Evolutionary conservation across 768 basidiomycete genomes (phyloP), one percentile per base, ranked within the genome.

Genomic region (Kwoniella botswanensis): DNA sequence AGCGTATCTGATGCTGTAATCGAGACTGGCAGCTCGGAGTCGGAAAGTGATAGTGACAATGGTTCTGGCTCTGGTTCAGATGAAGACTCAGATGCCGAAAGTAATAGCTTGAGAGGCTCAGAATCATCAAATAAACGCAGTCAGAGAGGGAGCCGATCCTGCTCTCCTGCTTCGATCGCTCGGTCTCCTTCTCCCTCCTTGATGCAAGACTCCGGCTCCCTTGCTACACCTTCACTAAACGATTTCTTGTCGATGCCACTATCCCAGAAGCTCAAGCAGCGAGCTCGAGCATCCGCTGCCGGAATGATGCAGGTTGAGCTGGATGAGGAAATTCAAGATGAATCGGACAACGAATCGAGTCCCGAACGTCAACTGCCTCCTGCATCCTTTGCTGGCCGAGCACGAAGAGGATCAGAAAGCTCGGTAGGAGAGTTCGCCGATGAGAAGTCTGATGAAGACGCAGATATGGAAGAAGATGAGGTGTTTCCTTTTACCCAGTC

Each of bases 1-100:
- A 77, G 76, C 55, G 76, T 72, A n/a, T 77, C 76, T 18, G 76
- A 77, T 58, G 76, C 76, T 6, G 55, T 75, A 41, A 77, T 77
- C 42, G 76, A 77, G 61, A 77, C 76, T 4, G 73, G 65, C 10
- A 61, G 62, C 35, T 77, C 76, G 13, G 73, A 35, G 17, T 77
- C 76, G 10, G 76, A 77, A 41, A 71, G 69, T 17, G 65, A 69
- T 17, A 65, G 61, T 24, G 67, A 71, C 5, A 68, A 72, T 5
- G 68, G 62, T 26, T 46, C 63, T 41, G 71, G 46, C 9, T 63
- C 64, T 11, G 65, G 42, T 18, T 66, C 65, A 11, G 72, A 61
- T 10, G 60, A 57, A 0, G 66, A 56, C 24, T 55, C 64, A 18
- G 65, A 66, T 44, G 24, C 24, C 58, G 71, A 58, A 29, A 68